A percentile compares a stretch with the other conserved stretches of the same genome.
Evolutionary conservation across 78 protist species (phyloP).

Genomic region (Bigelowiella natans): DNA sequence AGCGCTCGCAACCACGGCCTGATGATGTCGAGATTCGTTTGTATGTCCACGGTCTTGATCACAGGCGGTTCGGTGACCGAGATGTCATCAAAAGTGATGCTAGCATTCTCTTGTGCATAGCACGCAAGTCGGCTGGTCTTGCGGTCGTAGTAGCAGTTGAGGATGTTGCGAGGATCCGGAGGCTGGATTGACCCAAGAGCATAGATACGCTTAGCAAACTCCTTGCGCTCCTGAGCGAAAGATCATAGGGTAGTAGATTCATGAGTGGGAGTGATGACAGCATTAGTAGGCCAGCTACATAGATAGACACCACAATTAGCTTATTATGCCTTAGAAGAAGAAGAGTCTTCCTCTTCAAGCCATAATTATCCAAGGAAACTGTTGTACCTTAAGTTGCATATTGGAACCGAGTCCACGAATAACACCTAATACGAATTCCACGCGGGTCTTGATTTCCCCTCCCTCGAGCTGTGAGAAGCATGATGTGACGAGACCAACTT

Average conservation of each 20-base stretch:
- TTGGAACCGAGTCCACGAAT: constrained; percentile 57
- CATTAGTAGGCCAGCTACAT: too few species aligned
- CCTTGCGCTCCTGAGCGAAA: neutral
- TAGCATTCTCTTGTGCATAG: neutral
- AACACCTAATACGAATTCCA: constrained; percentile 36
- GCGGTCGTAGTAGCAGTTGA: constrained; percentile 16
- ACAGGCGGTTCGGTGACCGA: neutral
- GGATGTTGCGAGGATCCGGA: constrained; percentile 29
- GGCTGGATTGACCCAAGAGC: constrained; percentile 8
- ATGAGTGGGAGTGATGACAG: too few species aligned
- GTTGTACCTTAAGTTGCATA: neutral
- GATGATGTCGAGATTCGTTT: constrained; percentile 5
- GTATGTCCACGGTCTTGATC: constrained; percentile 50
- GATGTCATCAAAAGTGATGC: neutral
- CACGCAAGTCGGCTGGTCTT: neutral
- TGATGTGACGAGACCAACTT: constrained; percentile 35
- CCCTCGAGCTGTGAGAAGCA: constrained; percentile 47
- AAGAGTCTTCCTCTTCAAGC: too few species aligned
- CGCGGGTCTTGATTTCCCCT: neutral
- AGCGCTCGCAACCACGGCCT: constrained; percentile 30
- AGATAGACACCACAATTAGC: too few species aligned
- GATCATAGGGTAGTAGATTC: too few species aligned
- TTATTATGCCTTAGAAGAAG: too few species aligned
- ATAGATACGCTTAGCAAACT: constrained; percentile 26
- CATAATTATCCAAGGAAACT: too few species aligned